Percentiles rank a stretch among this genome's conserved stretches.
phyloP scores from a whole-genome alignment of 768 basidiomycete species.

The Lactarius sanguifluus region DNA sequence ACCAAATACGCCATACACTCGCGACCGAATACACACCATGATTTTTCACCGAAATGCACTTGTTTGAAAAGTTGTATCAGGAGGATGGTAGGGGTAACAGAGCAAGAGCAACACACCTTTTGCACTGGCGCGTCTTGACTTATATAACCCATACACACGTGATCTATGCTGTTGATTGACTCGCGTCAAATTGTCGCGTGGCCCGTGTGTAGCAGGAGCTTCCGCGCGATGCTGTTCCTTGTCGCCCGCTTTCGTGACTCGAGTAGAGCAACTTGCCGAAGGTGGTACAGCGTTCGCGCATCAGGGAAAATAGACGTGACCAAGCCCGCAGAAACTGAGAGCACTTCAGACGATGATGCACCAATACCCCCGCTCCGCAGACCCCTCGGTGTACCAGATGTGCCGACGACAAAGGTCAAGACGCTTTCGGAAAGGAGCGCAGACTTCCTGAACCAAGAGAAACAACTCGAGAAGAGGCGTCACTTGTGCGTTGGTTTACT shows the following conservation, averaged over 20 bases:
- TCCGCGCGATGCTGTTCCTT: constrained; percentile 7
- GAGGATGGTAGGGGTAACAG: constrained; percentile 21
- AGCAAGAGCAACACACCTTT: constrained; percentile 17
- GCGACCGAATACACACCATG: constrained; percentile 18
- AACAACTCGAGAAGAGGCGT: constrained; percentile 65
- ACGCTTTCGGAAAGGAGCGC: constrained; percentile 56
- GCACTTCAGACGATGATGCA: constrained; percentile 15
- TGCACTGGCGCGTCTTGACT: constrained; percentile 8
- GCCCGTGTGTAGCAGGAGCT: neutral
- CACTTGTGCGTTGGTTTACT: constrained; percentile 45
- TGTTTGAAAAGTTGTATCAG: neutral
- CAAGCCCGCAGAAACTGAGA: neutral
- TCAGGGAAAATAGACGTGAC: constrained; percentile 4
- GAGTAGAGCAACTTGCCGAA: neutral
- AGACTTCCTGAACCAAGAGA: constrained; percentile 72
- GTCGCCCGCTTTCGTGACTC: constrained; percentile 4
- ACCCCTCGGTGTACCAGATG: constrained; percentile 74
- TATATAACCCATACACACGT: constrained; percentile 22
- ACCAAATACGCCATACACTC: neutral
- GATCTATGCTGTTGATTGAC: constrained; percentile 4
- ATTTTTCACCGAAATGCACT: neutral
- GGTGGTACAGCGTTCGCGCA: constrained; percentile 9
- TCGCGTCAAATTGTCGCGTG: neutral
- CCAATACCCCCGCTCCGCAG: constrained; percentile 46
- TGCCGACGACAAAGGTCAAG: constrained; percentile 45